phyloP scores from a whole-genome alignment of 1,284 basidiomycete genomes.

The Erythrobasidium hasegawianum region DNA sequence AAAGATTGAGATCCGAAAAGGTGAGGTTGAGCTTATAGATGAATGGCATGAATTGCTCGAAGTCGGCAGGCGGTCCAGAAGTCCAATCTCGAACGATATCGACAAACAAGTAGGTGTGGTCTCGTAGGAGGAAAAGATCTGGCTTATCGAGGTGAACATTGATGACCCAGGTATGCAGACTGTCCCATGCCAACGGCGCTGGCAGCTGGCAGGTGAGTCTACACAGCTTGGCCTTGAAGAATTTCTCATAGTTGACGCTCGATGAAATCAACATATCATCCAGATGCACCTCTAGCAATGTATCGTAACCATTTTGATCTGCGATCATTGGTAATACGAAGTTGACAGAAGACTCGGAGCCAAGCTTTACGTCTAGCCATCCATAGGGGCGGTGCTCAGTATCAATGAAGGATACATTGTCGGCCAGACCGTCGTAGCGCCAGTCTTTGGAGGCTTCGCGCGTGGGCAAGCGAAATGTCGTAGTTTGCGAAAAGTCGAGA shows the following conservation, averaged over 20 bases:
- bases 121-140: conserved; percentile 70
- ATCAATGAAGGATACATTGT: conserved; percentile 37
- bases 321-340: conserved; percentile 79
- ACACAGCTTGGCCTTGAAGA: conserved; percentile 71
- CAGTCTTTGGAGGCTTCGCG: conserved; percentile 84
- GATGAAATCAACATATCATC: conserved; percentile 72
- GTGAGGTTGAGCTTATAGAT: conserved; percentile 67
- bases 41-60: conserved; percentile 75
- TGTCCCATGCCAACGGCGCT: conserved; percentile 54
- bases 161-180: conserved; percentile 70
- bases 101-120: conserved; percentile 85
- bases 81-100: conserved; percentile 87
- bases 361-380: conserved; percentile 68
- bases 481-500: conserved; percentile 70
- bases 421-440: conserved; percentile 68
- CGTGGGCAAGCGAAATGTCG: conserved; percentile 76
- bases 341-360: conserved; percentile 73
- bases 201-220: conserved; percentile 51
- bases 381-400: conserved; percentile 59
- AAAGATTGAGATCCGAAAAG: conserved; percentile 69
- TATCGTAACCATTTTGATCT: conserved; percentile 66
- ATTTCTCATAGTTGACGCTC: conserved; percentile 76
- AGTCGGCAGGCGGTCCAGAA: conserved; percentile 70
- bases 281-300: conserved; percentile 73
- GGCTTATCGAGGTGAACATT: conserved; percentile 66